Conservation (phyloP, 1,139 yeast species). For the Blastobotrys capitulatus region DNA sequence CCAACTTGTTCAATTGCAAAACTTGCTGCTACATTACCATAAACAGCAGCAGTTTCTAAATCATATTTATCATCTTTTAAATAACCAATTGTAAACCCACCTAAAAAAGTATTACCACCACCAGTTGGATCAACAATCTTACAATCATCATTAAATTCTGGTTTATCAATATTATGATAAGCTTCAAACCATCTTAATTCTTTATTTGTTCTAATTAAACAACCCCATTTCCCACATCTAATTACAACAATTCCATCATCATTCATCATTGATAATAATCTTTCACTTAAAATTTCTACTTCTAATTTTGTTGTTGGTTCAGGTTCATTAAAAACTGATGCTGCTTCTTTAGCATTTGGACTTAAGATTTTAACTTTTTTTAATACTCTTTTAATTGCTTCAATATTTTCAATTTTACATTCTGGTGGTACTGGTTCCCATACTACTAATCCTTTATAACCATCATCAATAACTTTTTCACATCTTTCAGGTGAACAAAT, state of each 20-base stretch:
- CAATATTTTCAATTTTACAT: conserved; percentile 49
- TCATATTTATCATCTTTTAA: conserved; percentile 35
- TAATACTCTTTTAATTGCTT: conserved; percentile 33
- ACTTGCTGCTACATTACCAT: conserved; percentile 77
- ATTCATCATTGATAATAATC: conserved; percentile 40
- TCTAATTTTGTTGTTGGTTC: conserved; percentile 40
- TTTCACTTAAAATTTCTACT: conserved; percentile 41
- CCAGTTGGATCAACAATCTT: conserved; percentile 84
- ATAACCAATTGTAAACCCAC: conserved; percentile 66
- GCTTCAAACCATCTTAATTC: conserved; percentile 53
- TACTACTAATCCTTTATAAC: conserved; percentile 34
- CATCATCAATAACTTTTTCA: conserved; percentile 27
- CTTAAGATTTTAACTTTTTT: conserved; percentile 56
- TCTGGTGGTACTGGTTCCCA: conserved; percentile 89
- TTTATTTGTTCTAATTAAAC: conserved; percentile 36
- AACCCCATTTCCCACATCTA: conserved; percentile 69
- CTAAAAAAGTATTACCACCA: conserved; percentile 87
- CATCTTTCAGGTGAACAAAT: conserved; percentile 70
- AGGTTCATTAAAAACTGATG: conserved; percentile 45
- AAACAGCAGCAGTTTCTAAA: conserved; percentile 52
- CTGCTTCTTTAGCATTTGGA: conserved; percentile 84
- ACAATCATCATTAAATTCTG: conserved; percentile 28
- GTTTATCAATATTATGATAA: conserved; percentile 44
- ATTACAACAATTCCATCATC: conserved; percentile 46
- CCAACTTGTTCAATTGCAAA: conserved; percentile 75